A percentile compares a stretch with the other conserved stretches of the same genome.
Evolutionary conservation across 2,329 filamentous ascomycete genomes (phyloP).

Genomic region (Seiridium cupressi): DNA sequence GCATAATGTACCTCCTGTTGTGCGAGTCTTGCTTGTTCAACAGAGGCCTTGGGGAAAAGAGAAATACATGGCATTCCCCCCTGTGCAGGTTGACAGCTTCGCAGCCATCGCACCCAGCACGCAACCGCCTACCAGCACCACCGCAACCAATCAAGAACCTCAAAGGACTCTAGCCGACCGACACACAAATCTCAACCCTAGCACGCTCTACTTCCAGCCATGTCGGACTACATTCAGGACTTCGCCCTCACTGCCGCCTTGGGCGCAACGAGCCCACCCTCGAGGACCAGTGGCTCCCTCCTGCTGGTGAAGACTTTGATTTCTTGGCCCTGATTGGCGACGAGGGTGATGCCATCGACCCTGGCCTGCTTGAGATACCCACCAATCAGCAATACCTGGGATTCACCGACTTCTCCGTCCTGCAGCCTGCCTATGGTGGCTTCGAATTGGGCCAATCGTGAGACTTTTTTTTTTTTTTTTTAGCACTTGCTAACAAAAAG

Average conservation of each 20-base stretch:
- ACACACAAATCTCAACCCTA: conserved; percentile 5
- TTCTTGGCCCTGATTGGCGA: not conserved
- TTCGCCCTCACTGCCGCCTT: conserved; percentile 13
- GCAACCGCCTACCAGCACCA: not conserved
- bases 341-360: conserved; percentile 5
- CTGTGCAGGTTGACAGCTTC: not conserved
- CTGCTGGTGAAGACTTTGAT: conserved; percentile 13
- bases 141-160: not conserved
- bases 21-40: not conserved
- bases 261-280: not conserved
- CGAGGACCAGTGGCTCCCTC: conserved; percentile 9
- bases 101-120: conserved; percentile 1
- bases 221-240: conserved; percentile 21
- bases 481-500: conserved; percentile 29
- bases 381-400: not conserved
- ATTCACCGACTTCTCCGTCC: conserved; percentile 1
- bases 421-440: conserved; percentile 14
- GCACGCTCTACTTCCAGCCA: conserved; percentile 11
- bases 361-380: not conserved
- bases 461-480: conserved; percentile 32
- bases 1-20: conserved; percentile 14
- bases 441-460: conserved; percentile 17
- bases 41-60: not conserved
- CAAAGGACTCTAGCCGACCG: conserved; percentile 10
- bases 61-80: conserved; percentile 17